phyloP scores from a whole-genome alignment of 1,284 basidiomycete genomes.

The Lignosus rhinocerotis region DNA sequence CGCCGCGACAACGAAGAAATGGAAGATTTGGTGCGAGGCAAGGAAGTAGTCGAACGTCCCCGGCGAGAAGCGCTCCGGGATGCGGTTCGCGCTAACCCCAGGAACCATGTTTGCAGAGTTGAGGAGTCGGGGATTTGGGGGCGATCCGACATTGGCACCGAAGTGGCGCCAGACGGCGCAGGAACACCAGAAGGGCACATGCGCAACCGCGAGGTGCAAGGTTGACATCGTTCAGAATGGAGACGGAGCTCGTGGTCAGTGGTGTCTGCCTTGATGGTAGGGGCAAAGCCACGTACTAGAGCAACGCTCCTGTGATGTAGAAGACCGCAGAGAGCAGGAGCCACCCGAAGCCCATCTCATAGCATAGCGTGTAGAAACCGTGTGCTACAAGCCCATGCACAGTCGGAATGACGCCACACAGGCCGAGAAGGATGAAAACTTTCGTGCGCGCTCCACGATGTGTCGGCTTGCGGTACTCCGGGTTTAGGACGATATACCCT shows the following conservation, averaged over 20 bases:
- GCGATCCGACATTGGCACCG: neutral
- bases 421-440: constrained; percentile 81
- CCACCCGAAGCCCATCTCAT: constrained; percentile 72
- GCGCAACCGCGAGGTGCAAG: too few relatives aligned
- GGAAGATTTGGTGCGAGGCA: constrained; percentile 88
- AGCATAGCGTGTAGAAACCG: constrained; percentile 54
- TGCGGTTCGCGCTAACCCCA: constrained; percentile 65
- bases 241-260: constrained; percentile 9
- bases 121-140: neutral
- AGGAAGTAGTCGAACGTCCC: constrained; percentile 83
- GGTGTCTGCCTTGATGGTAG: neutral
- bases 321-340: constrained; percentile 65
- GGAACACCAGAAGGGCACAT: too few relatives aligned
- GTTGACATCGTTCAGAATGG: neutral
- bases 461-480: constrained; percentile 74
- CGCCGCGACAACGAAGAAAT: constrained; percentile 78
- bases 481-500: constrained; percentile 77
- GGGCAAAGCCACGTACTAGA: constrained; percentile 67
- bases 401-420: constrained; percentile 73
- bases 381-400: constrained; percentile 64
- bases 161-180: neutral
- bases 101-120: neutral
- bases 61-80: constrained; percentile 79
- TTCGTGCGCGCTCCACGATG: constrained; percentile 79
- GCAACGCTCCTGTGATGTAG: constrained; percentile 76